Percentiles rank a stretch among this genome's conserved stretches.
Conservation (phyloP, 192 early-diverging fungal species). For the Umbelopsis isabellina region DNA sequence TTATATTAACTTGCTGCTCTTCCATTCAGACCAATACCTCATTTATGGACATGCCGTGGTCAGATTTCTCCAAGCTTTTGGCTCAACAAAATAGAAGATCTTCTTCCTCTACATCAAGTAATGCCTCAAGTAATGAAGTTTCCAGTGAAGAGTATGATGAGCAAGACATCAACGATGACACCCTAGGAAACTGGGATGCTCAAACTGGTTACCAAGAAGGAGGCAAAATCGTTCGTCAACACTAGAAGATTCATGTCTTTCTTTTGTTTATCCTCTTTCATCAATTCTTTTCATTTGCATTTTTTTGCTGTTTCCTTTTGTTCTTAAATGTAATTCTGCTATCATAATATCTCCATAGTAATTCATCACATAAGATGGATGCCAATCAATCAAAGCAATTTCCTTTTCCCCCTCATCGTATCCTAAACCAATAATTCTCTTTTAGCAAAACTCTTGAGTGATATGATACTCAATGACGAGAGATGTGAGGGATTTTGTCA, state of each 20-base stretch:
- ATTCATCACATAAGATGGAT: neutral
- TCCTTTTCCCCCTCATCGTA: neutral
- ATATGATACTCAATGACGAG: neutral
- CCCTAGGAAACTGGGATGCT: constrained; percentile 24
- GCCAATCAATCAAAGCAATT: constrained; percentile 10
- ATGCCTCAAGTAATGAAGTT: constrained; percentile 2
- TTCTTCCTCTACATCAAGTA: constrained; percentile 8
- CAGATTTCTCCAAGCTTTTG: constrained; percentile 40
- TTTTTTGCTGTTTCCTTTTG: neutral
- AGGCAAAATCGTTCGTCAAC: constrained; percentile 14
- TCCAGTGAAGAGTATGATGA: constrained; percentile 7
- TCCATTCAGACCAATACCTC: constrained; percentile 30
- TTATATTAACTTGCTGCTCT: neutral
- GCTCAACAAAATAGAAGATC: constrained; percentile 25
- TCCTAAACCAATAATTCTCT: neutral
- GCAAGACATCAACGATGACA: constrained; percentile 21
- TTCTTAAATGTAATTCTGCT: neutral
- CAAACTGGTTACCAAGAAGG: constrained; percentile 27
- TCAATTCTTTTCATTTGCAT: constrained; percentile 7
- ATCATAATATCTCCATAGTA: constrained; percentile 15
- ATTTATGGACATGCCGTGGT: constrained; percentile 46
- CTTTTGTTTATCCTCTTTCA: neutral
- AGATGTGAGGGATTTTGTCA: neutral
- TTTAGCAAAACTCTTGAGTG: constrained; percentile 2
- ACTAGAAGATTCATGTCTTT: neutral